Base-by-base conservation (phyloP, 345 rosid genomes). In the Noccaea bulbosa region DNA sequence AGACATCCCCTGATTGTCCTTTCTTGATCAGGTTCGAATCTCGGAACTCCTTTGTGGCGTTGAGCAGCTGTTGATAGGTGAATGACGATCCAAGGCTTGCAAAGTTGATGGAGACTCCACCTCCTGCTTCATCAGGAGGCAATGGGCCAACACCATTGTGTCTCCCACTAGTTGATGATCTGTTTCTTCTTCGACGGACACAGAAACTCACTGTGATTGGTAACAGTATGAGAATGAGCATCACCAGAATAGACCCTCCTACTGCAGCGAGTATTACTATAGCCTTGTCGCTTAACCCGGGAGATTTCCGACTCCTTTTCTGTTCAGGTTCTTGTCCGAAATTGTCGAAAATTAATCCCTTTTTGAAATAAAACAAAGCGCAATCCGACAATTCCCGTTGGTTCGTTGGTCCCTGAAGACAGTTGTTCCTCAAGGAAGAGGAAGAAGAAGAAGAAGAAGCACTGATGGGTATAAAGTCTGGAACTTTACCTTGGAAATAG, bases 1-100 rank as follows among this genome's bases (percentile, higher is more conserved):
- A 94, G 33, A 91, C 77, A 80, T 87, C 97, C 22, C 99, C 99
- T 0, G 97, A 91, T 67, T 84, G 90, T 47, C 99, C 99, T 67
- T 80, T 81, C 79, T 89, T 91, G 51, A 94, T 84, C 72, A 89
- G 88, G 61, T 82, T 87, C 3, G 69, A 56, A 44, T 81, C 92
- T 14, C 73, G 73, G 68, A 94, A 94, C 40, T 84, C 78, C 60
- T 73, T 79, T 40, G 95, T 94, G 34, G 89, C 88, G 47, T 44
- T 83, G 41, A 81, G 69, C 61, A 91, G 72, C 72, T 85, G 93
- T 68, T 86, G 83, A 60, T 81, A 88, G 0, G 88, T 81, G 79
- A 85, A 91, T 8, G 88, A 65, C 35, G 88, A 82, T 16, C 95
- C 95, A 24, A 78, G 72, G 41, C 79, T 81, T 11, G 86, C 84